Percentiles rank a stretch among this genome's conserved stretches.
Evolutionary conservation across 2,329 filamentous ascomycete genomes (phyloP).

Genomic region (Paraphoma sp.): DNA sequence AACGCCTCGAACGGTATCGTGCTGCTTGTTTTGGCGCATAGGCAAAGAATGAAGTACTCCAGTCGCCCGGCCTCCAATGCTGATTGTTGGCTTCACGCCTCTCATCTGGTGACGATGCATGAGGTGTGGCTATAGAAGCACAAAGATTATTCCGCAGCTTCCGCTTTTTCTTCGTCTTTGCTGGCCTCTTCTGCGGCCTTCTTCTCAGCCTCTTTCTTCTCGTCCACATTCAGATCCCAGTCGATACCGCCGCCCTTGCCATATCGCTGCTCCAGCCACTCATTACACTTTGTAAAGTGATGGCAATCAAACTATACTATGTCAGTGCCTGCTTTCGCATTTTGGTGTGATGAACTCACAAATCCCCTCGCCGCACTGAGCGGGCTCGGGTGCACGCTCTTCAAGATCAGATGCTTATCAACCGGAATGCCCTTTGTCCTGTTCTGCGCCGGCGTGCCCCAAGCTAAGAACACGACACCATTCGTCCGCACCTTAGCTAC

Average conservation of each 20-base stretch:
- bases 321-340: conserved; percentile 38
- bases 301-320: conserved; percentile 70
- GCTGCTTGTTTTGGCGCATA: no score
- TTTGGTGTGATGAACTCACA: conserved; percentile 52
- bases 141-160: neutral
- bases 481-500: conserved; percentile 77
- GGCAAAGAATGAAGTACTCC: no score
- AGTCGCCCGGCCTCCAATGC: no score
- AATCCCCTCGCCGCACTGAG: conserved; percentile 83
- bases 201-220: conserved; percentile 41
- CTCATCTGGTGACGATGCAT: no score
- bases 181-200: neutral
- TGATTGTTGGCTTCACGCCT: no score
- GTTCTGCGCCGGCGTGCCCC: conserved; percentile 85
- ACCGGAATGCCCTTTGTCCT: conserved; percentile 76
- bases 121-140: no score
- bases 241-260: conserved; percentile 82
- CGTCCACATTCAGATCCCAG: conserved; percentile 71
- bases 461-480: conserved; percentile 94
- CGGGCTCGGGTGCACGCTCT: conserved; percentile 92
- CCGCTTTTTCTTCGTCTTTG: neutral
- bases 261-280: conserved; percentile 82
- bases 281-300: conserved; percentile 82
- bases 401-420: conserved; percentile 79
- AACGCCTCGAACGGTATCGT: no score